phyloP scores from a whole-genome alignment of 768 basidiomycete species.

The Ramaria rubella region DNA sequence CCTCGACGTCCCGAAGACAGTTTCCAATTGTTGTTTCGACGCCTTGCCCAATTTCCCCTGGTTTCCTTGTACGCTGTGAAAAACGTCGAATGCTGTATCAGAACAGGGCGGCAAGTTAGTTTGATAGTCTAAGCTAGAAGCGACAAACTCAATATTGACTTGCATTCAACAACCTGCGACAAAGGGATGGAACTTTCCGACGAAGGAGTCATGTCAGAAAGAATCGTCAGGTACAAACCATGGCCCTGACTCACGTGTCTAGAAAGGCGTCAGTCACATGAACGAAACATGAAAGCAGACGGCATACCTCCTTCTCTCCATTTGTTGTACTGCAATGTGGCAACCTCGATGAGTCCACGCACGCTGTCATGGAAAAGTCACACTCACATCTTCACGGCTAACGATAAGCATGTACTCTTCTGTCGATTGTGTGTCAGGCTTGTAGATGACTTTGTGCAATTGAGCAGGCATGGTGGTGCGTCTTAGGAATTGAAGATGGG shows the following conservation, averaged over 20 bases:
- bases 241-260: slow-evolving; percentile 59
- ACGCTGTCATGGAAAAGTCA: slow-evolving; percentile 3
- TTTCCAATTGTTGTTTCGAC: slow-evolving; percentile 83
- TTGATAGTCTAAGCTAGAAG: neutral
- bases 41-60: slow-evolving; percentile 71
- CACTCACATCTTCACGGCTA: slow-evolving; percentile 54
- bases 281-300: slow-evolving; percentile 4
- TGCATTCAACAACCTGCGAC: slow-evolving; percentile 76
- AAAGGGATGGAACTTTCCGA: slow-evolving; percentile 56
- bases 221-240: neutral
- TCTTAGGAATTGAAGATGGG: neutral
- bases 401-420: slow-evolving; percentile 71
- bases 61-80: slow-evolving; percentile 62
- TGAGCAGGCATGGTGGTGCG: slow-evolving; percentile 10
- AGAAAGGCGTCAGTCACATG: slow-evolving; percentile 13
- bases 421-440: slow-evolving; percentile 63
- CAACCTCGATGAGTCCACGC: neutral
- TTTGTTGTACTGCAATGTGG: neutral
- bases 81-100: slow-evolving; percentile 59
- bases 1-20: slow-evolving; percentile 55
- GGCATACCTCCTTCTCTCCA: slow-evolving; percentile 12
- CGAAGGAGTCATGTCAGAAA: slow-evolving; percentile 4
- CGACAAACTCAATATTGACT: slow-evolving; percentile 20
- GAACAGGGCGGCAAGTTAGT: neutral
- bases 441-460: slow-evolving; percentile 71